Evolutionary conservation across 495 filamentous ascomycete genomes (phyloP).

Genomic region (Aspergillus hancockii): DNA sequence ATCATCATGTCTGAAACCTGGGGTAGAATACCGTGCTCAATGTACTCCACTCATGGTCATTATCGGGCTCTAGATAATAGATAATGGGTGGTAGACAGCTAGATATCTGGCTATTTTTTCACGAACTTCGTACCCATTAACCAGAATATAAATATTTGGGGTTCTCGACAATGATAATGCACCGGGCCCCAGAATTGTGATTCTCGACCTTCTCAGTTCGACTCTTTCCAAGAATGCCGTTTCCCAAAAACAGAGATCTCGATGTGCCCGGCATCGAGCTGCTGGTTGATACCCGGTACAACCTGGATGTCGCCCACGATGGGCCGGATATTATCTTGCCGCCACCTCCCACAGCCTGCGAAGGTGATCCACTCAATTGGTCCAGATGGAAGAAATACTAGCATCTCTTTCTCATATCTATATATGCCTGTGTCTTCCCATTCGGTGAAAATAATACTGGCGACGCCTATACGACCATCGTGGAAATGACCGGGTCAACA

Average conservation of each 20-base stretch:
- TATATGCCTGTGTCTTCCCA: background rate
- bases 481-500: background rate
- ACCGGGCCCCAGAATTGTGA: background rate
- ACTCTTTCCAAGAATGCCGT: background rate
- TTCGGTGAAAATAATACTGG: background rate
- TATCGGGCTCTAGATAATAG: background rate
- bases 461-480: background rate
- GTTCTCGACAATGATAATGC: background rate
- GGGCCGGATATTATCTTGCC: conserved; percentile 7
- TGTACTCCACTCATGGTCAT: background rate
- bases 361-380: background rate
- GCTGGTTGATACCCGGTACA: conserved; percentile 1
- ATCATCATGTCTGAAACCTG: background rate
- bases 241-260: conserved; percentile 1
- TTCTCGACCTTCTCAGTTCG: background rate
- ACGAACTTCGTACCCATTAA: background rate
- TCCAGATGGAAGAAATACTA: conserved; percentile 1
- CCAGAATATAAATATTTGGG: background rate
- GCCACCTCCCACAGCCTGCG: background rate
- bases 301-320: background rate
- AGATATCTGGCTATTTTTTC: background rate
- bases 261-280: conserved; percentile 5
- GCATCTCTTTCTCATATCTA: background rate
- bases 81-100: background rate
- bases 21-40: background rate